Evolutionary conservation across 495 filamentous ascomycete species (phyloP).

Genomic region (Daldinia bambusicola): DNA sequence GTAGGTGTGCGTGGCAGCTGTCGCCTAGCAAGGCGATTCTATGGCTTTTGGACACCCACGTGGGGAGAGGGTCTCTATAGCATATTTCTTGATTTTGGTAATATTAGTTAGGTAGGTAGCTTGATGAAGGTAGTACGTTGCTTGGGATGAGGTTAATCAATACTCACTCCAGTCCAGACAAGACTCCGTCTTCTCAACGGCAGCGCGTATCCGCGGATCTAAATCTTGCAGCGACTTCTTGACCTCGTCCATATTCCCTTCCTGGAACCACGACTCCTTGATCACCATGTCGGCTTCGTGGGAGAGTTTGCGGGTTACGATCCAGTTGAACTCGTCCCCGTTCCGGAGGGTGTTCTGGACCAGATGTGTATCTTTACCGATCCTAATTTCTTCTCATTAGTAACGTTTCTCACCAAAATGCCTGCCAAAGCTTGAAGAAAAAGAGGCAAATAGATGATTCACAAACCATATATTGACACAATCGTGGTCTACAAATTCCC

Average conservation of each 20-base stretch:
- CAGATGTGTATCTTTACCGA: slow-evolving; percentile 61
- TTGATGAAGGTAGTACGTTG: background rate
- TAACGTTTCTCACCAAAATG: background rate
- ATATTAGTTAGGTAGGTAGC: background rate
- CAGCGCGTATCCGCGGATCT: slow-evolving; percentile 58
- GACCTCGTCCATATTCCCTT: slow-evolving; percentile 61
- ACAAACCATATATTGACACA: slow-evolving; percentile 62
- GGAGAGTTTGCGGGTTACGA: slow-evolving; percentile 56
- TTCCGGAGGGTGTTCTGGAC: slow-evolving; percentile 60
- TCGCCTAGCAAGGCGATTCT: slow-evolving; percentile 60
- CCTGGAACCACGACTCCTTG: slow-evolving; percentile 62
- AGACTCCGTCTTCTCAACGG: slow-evolving; percentile 59
- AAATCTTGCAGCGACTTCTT: slow-evolving; percentile 47
- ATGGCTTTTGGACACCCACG: slow-evolving; percentile 59
- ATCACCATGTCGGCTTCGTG: slow-evolving; percentile 59
- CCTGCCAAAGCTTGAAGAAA: background rate
- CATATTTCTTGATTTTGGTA: slow-evolving; percentile 50
- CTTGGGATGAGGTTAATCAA: background rate
- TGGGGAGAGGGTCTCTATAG: slow-evolving; percentile 60
- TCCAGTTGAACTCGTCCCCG: slow-evolving; percentile 65
- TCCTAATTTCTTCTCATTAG: slow-evolving; percentile 36
- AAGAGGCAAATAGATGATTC: background rate
- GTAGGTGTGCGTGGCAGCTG: slow-evolving; percentile 60
- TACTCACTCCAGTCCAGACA: slow-evolving; percentile 58
- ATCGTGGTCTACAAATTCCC: slow-evolving; percentile 58